A percentile compares a stretch with the other conserved stretches of the same genome.
phyloP scores from a whole-genome alignment of 768 basidiomycete species.

The Trametes elegans region DNA sequence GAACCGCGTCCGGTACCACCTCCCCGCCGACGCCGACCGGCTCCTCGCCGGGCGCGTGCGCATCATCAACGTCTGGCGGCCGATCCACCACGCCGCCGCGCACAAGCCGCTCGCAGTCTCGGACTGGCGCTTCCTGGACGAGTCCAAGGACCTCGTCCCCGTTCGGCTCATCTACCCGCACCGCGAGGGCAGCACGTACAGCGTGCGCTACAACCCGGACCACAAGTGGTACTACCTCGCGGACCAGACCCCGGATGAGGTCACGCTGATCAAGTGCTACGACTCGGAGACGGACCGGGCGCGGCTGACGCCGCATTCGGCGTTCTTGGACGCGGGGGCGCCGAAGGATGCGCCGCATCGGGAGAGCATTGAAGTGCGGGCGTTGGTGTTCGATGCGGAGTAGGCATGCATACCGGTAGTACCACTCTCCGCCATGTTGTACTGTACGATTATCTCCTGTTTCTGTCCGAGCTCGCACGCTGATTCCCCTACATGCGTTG shows the following conservation, averaged over 20 bases:
- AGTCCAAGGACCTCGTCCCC: constrained; percentile 33
- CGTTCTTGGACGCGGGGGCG: constrained; percentile 33
- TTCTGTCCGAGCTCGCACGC: not conserved
- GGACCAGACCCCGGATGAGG: constrained; percentile 38
- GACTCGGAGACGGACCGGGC: constrained; percentile 36
- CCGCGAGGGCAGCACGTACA: constrained; percentile 33
- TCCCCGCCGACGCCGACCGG: constrained; percentile 39
- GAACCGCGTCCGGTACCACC: constrained; percentile 37
- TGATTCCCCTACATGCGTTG: too few species aligned
- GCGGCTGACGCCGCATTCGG: constrained; percentile 37
- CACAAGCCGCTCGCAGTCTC: constrained; percentile 39
- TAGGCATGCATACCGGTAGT: too few species aligned
- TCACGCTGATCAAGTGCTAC: constrained; percentile 39
- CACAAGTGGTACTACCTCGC: constrained; percentile 39
- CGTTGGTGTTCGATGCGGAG: constrained; percentile 36
- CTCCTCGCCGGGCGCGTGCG: constrained; percentile 38
- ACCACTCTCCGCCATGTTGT: too few species aligned
- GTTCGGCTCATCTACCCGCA: constrained; percentile 34
- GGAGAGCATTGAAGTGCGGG: constrained; percentile 38
- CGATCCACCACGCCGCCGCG: constrained; percentile 36
- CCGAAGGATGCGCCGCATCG: constrained; percentile 32
- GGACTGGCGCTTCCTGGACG: constrained; percentile 38
- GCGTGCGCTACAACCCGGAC: constrained; percentile 31
- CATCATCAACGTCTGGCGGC: constrained; percentile 47
- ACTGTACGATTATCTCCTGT: too few species aligned